These are phyloP conservation scores for Dryas integrifolia DNA, from an alignment of 331 rosid genomes.

Conservation along the genomic window DNA sequence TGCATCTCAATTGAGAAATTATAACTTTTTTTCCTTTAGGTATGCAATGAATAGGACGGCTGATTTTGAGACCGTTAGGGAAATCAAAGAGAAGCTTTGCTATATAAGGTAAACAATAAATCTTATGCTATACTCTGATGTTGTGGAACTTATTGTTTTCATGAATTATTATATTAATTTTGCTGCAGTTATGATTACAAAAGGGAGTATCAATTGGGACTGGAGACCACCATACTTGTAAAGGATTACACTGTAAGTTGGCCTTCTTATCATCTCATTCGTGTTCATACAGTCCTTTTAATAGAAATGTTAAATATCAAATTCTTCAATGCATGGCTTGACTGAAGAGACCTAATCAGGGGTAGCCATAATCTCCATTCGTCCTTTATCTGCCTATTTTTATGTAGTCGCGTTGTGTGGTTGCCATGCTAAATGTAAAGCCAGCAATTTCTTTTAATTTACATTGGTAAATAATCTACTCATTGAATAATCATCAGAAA, in stretches of 20 bases:
- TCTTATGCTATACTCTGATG: constrained; percentile 18
- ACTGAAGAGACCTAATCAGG: constrained; percentile 10
- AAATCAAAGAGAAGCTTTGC: constrained; percentile 96
- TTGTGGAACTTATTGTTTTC: constrained; percentile 14
- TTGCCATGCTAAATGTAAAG: not conserved
- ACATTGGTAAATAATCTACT: not conserved
- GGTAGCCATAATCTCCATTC: not conserved
- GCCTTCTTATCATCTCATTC: constrained; percentile 15
- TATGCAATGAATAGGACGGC: constrained; percentile 86
- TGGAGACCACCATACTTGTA: constrained; percentile 96
- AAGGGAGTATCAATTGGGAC: constrained; percentile 98
- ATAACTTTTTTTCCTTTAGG: constrained; percentile 49
- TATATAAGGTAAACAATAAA: constrained; percentile 65
- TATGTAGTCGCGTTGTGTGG: not conserved
- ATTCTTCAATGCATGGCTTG: constrained; percentile 24
- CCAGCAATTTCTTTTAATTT: not conserved
- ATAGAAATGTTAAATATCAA: constrained; percentile 16
- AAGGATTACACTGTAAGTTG: constrained; percentile 87
- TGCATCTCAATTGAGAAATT: constrained; percentile 26
- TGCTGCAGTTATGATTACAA: constrained; percentile 86
- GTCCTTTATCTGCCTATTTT: constrained; percentile 12
- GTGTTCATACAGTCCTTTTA: constrained; percentile 17
- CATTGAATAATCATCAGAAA: not conserved
- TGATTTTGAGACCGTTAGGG: constrained; percentile 98
- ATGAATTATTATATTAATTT: constrained; percentile 26